A percentile compares a stretch with the other conserved stretches of the same genome.
Conservation (phyloP, 305 asterid species). For the Nicotiana rustica region DNA sequence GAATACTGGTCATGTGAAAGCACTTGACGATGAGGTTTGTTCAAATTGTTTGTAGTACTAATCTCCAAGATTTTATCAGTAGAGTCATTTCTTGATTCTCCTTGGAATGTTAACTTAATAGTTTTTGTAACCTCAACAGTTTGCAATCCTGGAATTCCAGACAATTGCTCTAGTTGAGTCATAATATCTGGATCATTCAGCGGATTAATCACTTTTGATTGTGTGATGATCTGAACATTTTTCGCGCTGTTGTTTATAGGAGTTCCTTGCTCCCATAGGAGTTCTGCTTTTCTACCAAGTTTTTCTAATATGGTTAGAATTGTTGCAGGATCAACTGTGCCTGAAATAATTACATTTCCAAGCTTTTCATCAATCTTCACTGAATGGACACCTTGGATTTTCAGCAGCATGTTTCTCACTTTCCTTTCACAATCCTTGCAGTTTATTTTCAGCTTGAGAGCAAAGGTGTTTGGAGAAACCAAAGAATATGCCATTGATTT, state of each 20-base stretch:
- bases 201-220: slow-evolving; percentile 29
- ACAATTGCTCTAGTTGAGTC: slow-evolving; percentile 31
- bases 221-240: slow-evolving; percentile 32
- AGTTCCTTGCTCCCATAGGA: slow-evolving; percentile 38
- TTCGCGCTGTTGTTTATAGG: neutral
- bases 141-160: slow-evolving; percentile 36
- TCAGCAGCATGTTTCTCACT: slow-evolving; percentile 25
- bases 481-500: slow-evolving; percentile 32
- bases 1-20: neutral
- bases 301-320: slow-evolving; percentile 37
- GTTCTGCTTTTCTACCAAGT: slow-evolving; percentile 41
- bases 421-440: slow-evolving; percentile 39
- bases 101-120: slow-evolving; percentile 31
- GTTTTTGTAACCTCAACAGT: slow-evolving; percentile 33
- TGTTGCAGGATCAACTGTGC: slow-evolving; percentile 39
- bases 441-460: slow-evolving; percentile 38
- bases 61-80: slow-evolving; percentile 24
- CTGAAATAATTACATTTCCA: slow-evolving; percentile 38
- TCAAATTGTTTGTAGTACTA: neutral
- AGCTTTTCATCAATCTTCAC: slow-evolving; percentile 30
- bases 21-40: neutral
- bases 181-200: slow-evolving; percentile 34
- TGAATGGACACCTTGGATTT: slow-evolving; percentile 30
- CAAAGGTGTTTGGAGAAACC: slow-evolving; percentile 38
- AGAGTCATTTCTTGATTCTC: neutral